A percentile compares a stretch with the other conserved stretches of the same genome.
These are phyloP conservation scores for Mortierella sp. DNA, from an alignment of 371 early-diverging fungal species.

Conservation along the genomic window DNA sequence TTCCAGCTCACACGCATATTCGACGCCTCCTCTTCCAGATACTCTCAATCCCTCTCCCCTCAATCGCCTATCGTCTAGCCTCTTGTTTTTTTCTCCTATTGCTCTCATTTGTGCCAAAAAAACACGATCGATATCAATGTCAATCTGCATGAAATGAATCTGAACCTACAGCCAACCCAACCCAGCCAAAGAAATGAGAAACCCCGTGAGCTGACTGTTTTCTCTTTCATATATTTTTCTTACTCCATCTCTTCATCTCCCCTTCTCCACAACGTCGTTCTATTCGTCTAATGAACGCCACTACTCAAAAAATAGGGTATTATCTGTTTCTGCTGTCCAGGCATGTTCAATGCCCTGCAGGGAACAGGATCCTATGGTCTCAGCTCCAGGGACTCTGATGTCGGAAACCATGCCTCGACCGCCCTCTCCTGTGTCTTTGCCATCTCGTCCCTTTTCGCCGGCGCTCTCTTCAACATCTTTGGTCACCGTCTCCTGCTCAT, in stretches of 20 bases:
- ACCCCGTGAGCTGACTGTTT: neutral
- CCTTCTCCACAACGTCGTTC: neutral
- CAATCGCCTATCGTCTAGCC: neutral
- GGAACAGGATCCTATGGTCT: conserved; percentile 73
- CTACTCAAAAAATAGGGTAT: conserved; percentile 58
- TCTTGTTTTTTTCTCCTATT: neutral
- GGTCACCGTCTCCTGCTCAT: conserved; percentile 68
- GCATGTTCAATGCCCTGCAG: conserved; percentile 88
- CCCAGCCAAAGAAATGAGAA: neutral
- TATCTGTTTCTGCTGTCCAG: conserved; percentile 85
- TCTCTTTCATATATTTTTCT: neutral
- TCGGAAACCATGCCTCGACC: conserved; percentile 76
- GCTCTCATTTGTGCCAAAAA: conserved; percentile 3
- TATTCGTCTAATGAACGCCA: neutral
- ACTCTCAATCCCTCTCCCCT: neutral
- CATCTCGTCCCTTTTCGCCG: conserved; percentile 76
- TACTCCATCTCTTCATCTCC: too few species aligned
- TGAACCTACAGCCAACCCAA: neutral
- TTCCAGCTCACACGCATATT: conserved; percentile 7
- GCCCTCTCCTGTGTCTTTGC: conserved; percentile 80
- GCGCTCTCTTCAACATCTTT: conserved; percentile 70
- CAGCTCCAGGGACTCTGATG: conserved; percentile 65
- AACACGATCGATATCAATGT: neutral
- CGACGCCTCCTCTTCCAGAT: neutral
- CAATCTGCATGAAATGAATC: conserved; percentile 7